Conservation (phyloP, 2,329 filamentous ascomycete species). For the Fusarium veterinarium region DNA sequence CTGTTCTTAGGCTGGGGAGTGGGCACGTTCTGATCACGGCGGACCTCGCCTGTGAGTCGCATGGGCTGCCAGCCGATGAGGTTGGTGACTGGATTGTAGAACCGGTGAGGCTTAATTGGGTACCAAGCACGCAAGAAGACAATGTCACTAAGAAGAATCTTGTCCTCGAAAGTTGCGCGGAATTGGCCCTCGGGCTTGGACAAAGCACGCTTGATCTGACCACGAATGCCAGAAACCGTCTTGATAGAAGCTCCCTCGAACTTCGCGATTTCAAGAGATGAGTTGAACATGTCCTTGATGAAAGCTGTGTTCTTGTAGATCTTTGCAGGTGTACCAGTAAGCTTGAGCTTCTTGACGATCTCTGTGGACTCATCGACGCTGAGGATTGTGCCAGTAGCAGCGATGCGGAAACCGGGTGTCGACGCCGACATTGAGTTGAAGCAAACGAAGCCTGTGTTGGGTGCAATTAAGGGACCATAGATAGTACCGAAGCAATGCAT, state of each 20-base stretch:
- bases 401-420: slow-evolving; percentile 91
- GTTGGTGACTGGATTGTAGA: slow-evolving; percentile 97
- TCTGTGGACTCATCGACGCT: slow-evolving; percentile 96
- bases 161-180: slow-evolving; percentile 98
- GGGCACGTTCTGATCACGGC: slow-evolving; percentile 77
- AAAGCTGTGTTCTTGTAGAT: slow-evolving; percentile 99
- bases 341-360: slow-evolving; percentile 99
- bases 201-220: slow-evolving; percentile 96
- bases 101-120: slow-evolving; percentile 91
- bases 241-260: slow-evolving; percentile 97
- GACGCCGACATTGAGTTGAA: slow-evolving; percentile 89
- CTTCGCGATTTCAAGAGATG: slow-evolving; percentile 93
- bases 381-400: slow-evolving; percentile 92
- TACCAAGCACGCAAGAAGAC: slow-evolving; percentile 98
- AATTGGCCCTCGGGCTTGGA: slow-evolving; percentile 95
- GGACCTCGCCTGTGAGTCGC: slow-evolving; percentile 93
- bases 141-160: slow-evolving; percentile 95
- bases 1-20: slow-evolving; percentile 87
- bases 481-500: slow-evolving; percentile 99
- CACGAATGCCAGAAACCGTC: slow-evolving; percentile 93
- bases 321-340: slow-evolving; percentile 93
- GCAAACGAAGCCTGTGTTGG: slow-evolving; percentile 95
- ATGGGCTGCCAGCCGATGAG: slow-evolving; percentile 93
- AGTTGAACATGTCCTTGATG: slow-evolving; percentile 98
- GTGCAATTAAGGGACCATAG: slow-evolving; percentile 93